Base-by-base conservation (phyloP, 2,329 filamentous ascomycete genomes). In the Fusarium fracticaudum region DNA sequence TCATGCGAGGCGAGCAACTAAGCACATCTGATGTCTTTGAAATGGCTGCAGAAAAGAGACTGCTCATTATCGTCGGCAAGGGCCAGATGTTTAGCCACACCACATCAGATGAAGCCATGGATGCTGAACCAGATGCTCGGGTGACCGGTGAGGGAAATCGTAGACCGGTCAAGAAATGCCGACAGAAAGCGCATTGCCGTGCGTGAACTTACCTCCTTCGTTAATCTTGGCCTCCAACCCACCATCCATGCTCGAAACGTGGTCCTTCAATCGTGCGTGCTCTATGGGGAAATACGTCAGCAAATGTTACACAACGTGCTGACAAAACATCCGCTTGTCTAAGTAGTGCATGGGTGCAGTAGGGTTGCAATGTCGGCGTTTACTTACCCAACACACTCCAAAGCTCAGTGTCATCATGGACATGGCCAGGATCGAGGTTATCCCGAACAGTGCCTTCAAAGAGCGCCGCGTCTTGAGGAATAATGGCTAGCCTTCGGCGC, bases 371-470 rank as follows among this genome's bases (percentile, higher is more conserved):
- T 60, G n/a, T 35, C 62, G 58, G 53, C 44, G 41, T 70, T 65
- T 63, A 70, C 92, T 84, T 88, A 96, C 94, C 94, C 72, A 98
- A 87, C 69, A 97, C 95, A 81, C 93, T 97, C 96, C 96, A 99
- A 40, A 99, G 87, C 81, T 98, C 96, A 10, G 95, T 98, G 83
- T 99, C 97, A 83, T 98, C 96, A 80, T 98, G 95, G 62, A 97
- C 94, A 81, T 98, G 94, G 35, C 93, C 94, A 31, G 97, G 97
- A 81, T 99, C 96, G 44, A 98, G 89, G 80, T 99, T 99, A 83
- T 99, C 96, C 75, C 96, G 91, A 72, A 99, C 90, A 14, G 93
- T 95, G 58, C 95, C 95, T 83, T 97, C 94, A 79, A 99, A 99
- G 71, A 99, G 90, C 73, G 96, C 96, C 37, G 96, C 96, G 84